Percentiles rank a stretch among this genome's conserved stretches.
phyloP scores from a whole-genome alignment of 768 basidiomycete species.

The Kwoniella dejecticola region DNA sequence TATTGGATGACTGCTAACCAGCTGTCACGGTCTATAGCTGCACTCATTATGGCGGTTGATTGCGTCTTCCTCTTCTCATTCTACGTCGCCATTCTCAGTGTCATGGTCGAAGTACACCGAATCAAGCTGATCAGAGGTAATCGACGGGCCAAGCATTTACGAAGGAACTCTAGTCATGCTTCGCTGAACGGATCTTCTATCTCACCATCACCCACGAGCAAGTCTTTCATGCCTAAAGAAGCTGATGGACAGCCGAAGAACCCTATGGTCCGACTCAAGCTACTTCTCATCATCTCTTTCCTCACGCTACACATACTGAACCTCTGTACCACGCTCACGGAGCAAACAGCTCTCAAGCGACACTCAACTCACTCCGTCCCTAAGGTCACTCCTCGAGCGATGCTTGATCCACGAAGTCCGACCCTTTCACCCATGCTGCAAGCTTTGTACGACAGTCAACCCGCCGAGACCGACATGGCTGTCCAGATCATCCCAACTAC shows the following conservation, averaged over 20 bases:
- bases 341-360: slow-evolving; percentile 63
- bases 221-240: slow-evolving; percentile 36
- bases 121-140: slow-evolving; percentile 59
- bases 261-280: slow-evolving; percentile 82
- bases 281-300: slow-evolving; percentile 89
- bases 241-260: slow-evolving; percentile 64
- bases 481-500: slow-evolving; percentile 48
- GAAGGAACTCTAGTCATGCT: slow-evolving; percentile 39
- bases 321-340: slow-evolving; percentile 84
- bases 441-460: slow-evolving; percentile 60
- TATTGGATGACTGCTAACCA: neutral
- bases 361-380: slow-evolving; percentile 56
- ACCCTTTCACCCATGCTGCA: slow-evolving; percentile 65
- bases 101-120: slow-evolving; percentile 82
- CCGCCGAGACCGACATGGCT: slow-evolving; percentile 41
- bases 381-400: slow-evolving; percentile 25
- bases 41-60: slow-evolving; percentile 80
- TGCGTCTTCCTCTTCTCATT: slow-evolving; percentile 87
- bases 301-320: slow-evolving; percentile 87
- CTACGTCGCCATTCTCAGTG: slow-evolving; percentile 80
- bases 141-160: slow-evolving; percentile 45
- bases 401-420: slow-evolving; percentile 70
- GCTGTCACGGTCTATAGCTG: slow-evolving; percentile 59
- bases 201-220: slow-evolving; percentile 10
- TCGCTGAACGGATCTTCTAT: slow-evolving; percentile 47